Conservation (phyloP, 768 basidiomycete species). For the Boletus huronensis region DNA sequence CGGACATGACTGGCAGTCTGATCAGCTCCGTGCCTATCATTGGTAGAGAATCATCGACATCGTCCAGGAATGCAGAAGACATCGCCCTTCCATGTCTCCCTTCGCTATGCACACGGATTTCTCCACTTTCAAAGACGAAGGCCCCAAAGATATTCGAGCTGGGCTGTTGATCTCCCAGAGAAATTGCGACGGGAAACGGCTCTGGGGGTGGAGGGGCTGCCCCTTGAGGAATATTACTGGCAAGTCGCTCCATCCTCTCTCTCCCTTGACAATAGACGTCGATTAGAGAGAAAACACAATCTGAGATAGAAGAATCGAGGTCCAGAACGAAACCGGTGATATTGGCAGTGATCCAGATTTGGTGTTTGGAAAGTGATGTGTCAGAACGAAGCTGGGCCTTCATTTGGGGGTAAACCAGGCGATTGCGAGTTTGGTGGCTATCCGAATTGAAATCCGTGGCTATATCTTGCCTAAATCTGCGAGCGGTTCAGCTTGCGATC, state of each 20-base stretch:
- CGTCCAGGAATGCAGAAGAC: slow-evolving; percentile 38
- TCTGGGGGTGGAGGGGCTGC: slow-evolving; percentile 3
- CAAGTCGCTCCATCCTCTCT: slow-evolving; percentile 66
- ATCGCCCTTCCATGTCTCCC: slow-evolving; percentile 39
- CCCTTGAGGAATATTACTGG: slow-evolving; percentile 49
- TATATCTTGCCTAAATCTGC: slow-evolving; percentile 75
- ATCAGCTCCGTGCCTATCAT: slow-evolving; percentile 55
- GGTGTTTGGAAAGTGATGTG: slow-evolving; percentile 43
- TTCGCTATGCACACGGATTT: slow-evolving; percentile 67
- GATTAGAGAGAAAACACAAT: slow-evolving; percentile 74
- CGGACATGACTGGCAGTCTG: slow-evolving; percentile 71
- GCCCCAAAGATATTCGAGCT: slow-evolving; percentile 63
- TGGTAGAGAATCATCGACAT: slow-evolving; percentile 52
- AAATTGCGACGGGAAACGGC: background rate
- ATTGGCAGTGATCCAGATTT: slow-evolving; percentile 59
- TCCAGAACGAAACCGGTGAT: slow-evolving; percentile 86
- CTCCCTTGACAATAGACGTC: slow-evolving; percentile 84
- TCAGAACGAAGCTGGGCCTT: slow-evolving; percentile 65
- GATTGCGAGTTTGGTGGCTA: slow-evolving; percentile 64
- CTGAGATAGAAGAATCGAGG: slow-evolving; percentile 75
- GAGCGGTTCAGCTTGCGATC: slow-evolving; percentile 3
- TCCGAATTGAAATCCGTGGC: slow-evolving; percentile 68
- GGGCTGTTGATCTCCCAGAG: slow-evolving; percentile 27
- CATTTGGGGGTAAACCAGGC: slow-evolving; percentile 79
- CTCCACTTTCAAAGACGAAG: slow-evolving; percentile 80